These are phyloP conservation scores for Dryas integrifolia DNA, from an alignment of 331 rosid genomes.

Conservation along the genomic window DNA sequence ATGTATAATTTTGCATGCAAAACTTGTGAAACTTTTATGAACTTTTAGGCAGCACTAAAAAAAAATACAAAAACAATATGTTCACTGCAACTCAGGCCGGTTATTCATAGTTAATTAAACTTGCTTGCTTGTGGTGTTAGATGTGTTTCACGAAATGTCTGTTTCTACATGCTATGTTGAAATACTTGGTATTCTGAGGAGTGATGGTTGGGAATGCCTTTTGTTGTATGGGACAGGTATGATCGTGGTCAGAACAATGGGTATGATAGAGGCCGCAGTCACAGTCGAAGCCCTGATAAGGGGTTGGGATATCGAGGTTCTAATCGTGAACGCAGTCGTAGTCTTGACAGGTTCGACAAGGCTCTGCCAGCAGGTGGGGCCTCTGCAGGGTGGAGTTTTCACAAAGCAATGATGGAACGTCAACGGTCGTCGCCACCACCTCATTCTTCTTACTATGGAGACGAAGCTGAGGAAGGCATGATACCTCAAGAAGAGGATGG, in stretches of 20 bases:
- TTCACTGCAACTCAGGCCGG: neutral
- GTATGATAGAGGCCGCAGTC: slow-evolving; percentile 38
- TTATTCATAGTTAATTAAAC: neutral
- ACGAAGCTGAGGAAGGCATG: slow-evolving; percentile 79
- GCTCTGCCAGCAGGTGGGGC: slow-evolving; percentile 26
- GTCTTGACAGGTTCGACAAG: slow-evolving; percentile 45
- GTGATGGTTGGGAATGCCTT: slow-evolving; percentile 18
- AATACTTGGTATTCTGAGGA: neutral
- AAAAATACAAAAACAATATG: neutral
- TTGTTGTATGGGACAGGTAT: slow-evolving; percentile 45
- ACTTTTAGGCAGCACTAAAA: neutral
- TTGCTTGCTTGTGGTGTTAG: neutral
- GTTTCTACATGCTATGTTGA: no score
- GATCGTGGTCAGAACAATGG: slow-evolving; percentile 43
- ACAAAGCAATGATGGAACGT: slow-evolving; percentile 56
- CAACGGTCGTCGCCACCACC: slow-evolving; percentile 32
- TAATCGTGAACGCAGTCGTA: slow-evolving; percentile 58
- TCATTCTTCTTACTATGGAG: slow-evolving; percentile 43
- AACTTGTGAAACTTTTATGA: neutral
- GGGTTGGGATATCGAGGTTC: slow-evolving; percentile 41
- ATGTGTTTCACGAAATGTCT: neutral
- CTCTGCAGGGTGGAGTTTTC: slow-evolving; percentile 55
- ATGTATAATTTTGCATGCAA: neutral
- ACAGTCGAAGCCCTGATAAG: slow-evolving; percentile 58
- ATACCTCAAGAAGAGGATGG: slow-evolving; percentile 42